phyloP scores from a whole-genome alignment of 805 yeast genomes.

The Torulaspora gathmanii region DNA sequence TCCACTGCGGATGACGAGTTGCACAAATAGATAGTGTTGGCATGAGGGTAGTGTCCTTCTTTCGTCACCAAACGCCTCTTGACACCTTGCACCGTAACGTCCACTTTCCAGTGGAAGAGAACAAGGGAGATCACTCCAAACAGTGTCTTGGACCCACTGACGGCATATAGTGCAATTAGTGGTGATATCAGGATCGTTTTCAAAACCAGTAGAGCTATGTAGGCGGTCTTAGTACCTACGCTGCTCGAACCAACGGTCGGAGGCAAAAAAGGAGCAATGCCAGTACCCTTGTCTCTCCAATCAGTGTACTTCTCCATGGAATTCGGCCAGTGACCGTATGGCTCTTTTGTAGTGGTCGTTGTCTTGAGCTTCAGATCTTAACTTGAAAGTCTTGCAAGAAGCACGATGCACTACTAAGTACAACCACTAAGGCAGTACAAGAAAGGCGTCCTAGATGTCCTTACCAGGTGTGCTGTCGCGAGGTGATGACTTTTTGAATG shows the following conservation, averaged over 20 bases:
- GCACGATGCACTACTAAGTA: too few relatives aligned
- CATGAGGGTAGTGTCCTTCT: constrained; percentile 34
- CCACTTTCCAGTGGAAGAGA: constrained; percentile 37
- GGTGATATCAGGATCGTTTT: constrained; percentile 22
- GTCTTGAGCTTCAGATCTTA: too few relatives aligned
- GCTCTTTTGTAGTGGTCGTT: background rate
- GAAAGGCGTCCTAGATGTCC: constrained; percentile 45
- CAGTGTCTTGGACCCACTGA: constrained; percentile 12
- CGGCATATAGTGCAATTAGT: constrained; percentile 10
- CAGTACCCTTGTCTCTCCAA: constrained; percentile 88
- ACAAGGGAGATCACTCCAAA: constrained; percentile 28
- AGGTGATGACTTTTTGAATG: constrained; percentile 65
- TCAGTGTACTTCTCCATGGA: constrained; percentile 76
- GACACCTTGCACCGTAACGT: constrained; percentile 42
- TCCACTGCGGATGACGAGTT: constrained; percentile 49
- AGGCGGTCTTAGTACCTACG: constrained; percentile 5
- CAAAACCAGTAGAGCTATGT: constrained; percentile 11
- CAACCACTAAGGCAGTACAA: background rate
- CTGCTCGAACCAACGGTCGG: constrained; percentile 23
- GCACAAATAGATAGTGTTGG: constrained; percentile 42
- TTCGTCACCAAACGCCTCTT: constrained; percentile 34
- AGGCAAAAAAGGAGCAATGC: constrained; percentile 87
- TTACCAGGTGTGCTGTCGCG: constrained; percentile 60
- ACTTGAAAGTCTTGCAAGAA: too few relatives aligned
- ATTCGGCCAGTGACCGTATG: background rate